Percentiles rank a stretch among this genome's conserved stretches.
phyloP scores from a whole-genome alignment of 257 asterid genomes.

The Fraxinus pennsylvanica region DNA sequence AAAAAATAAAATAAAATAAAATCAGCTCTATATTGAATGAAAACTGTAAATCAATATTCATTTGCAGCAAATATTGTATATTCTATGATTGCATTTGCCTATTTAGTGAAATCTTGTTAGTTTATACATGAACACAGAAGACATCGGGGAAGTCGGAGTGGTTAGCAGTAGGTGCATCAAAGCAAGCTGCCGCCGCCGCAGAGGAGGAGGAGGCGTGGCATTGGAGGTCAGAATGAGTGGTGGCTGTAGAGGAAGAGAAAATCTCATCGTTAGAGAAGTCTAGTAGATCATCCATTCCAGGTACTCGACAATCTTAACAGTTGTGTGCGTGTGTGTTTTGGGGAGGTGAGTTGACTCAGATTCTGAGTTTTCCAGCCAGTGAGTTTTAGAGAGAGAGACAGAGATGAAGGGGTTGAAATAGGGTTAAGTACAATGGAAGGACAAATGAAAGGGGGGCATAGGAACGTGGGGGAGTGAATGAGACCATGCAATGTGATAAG shows the following conservation, averaged over 20 bases:
- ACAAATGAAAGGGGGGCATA: constrained; percentile 42
- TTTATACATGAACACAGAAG: constrained; percentile 48
- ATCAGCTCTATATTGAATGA: neutral
- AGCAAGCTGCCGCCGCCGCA: constrained; percentile 5
- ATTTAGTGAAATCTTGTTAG: too few species aligned
- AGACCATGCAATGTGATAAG: constrained; percentile 39
- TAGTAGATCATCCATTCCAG: constrained; percentile 60
- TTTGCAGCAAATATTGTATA: neutral
- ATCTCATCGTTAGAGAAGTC: constrained; percentile 58
- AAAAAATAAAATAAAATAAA: neutral
- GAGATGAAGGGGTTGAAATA: constrained; percentile 6
- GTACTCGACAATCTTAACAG: constrained; percentile 25
- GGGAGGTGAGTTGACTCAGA: neutral
- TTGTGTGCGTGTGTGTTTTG: neutral
- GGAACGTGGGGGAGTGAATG: constrained; percentile 51
- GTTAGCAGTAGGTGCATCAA: constrained; percentile 25
- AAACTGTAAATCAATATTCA: neutral
- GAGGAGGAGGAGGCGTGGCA: constrained; percentile 34
- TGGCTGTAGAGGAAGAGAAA: constrained; percentile 35
- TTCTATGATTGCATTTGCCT: too few species aligned
- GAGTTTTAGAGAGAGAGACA: neutral
- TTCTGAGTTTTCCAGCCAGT: neutral
- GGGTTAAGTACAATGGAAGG: constrained; percentile 39
- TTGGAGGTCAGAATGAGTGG: constrained; percentile 32
- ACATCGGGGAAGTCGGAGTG: constrained; percentile 45